phyloP scores from a whole-genome alignment of 805 yeast species.

The Ogataea salicorniae region DNA sequence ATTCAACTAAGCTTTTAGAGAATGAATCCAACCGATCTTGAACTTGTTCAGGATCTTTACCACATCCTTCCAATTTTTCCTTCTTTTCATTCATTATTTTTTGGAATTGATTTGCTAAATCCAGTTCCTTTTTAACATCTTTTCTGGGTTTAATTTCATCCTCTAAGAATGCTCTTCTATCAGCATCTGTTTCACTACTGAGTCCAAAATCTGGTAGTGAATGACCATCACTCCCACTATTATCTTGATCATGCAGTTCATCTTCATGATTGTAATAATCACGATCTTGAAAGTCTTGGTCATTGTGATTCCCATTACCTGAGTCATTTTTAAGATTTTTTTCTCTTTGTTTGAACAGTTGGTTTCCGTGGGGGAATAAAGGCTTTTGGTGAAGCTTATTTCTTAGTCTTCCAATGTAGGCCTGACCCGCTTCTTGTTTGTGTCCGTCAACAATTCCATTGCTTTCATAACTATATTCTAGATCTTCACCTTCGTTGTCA shows the following conservation, averaged over 20 bases:
- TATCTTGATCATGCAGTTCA: neutral
- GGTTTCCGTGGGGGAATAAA: no score
- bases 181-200: neutral
- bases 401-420: no score
- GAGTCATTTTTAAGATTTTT: no score
- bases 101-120: conserved; percentile 2
- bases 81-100: conserved; percentile 1
- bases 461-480: neutral
- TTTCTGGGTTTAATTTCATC: conserved; percentile 19
- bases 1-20: neutral
- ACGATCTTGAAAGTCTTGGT: neutral
- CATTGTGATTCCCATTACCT: neutral
- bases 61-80: neutral
- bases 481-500: neutral
- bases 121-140: conserved; percentile 7
- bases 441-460: neutral
- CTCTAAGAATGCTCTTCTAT: conserved; percentile 9
- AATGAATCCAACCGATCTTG: neutral
- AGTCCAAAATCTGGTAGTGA: neutral
- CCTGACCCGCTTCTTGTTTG: neutral
- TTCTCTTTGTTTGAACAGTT: no score
- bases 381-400: no score
- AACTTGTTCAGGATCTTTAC: no score
- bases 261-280: neutral
- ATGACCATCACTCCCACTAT: neutral